Evolutionary conservation across 2,329 filamentous ascomycete species (phyloP).

Genomic region (Arthroderma sp.): DNA sequence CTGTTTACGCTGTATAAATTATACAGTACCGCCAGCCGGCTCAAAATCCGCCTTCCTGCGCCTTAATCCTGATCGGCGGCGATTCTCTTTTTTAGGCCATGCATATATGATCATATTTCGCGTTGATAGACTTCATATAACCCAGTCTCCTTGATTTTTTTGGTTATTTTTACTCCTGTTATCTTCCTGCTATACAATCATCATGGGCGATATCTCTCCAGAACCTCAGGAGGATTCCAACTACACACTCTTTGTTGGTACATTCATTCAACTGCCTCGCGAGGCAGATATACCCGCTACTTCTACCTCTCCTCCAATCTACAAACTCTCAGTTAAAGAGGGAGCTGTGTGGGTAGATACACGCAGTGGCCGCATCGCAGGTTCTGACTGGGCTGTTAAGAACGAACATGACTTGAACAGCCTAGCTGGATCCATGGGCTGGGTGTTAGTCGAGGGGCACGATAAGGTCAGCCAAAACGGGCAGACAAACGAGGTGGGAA

Average conservation of each 20-base stretch:
- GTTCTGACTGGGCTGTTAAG: slow-evolving; percentile 21
- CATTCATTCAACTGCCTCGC: slow-evolving; percentile 46
- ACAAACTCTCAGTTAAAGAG: slow-evolving; percentile 42
- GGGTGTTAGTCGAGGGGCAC: slow-evolving; percentile 11
- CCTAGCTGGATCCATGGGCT: slow-evolving; percentile 22
- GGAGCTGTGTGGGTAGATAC: slow-evolving; percentile 26
- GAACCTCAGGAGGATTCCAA: not conserved
- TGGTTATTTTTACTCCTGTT: no score
- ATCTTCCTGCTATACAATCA: no score
- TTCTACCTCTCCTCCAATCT: slow-evolving; percentile 34
- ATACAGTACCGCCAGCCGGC: no score
- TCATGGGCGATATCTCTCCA: no score
- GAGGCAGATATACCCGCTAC: slow-evolving; percentile 37
- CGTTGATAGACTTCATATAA: no score
- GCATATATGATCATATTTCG: no score
- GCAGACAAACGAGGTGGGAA: slow-evolving; percentile 8
- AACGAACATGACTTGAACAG: slow-evolving; percentile 15
- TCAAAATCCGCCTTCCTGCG: no score
- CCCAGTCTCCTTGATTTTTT: no score
- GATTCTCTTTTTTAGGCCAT: no score
- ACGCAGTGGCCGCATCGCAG: slow-evolving; percentile 21
- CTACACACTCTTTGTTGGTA: slow-evolving; percentile 42
- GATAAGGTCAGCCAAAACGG: not conserved
- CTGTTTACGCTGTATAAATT: no score
- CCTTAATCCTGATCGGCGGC: no score